These are phyloP conservation scores for Chaetoscypha palmicola DNA, from an alignment of 2,329 filamentous ascomycete genomes.

Conservation along the genomic window DNA sequence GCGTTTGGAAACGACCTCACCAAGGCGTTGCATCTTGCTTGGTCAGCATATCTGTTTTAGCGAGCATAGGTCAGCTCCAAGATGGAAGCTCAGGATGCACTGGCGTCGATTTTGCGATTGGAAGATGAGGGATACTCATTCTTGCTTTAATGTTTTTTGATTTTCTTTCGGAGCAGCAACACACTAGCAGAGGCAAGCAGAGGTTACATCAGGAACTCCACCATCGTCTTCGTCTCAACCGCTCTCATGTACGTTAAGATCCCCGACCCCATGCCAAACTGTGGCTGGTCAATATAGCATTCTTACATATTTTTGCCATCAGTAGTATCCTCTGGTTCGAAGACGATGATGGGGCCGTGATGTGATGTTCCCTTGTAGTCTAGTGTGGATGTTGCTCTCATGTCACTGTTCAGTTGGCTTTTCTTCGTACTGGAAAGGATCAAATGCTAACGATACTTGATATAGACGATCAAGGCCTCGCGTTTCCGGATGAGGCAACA, in stretches of 20 bases:
- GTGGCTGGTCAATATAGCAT: conserved; percentile 45
- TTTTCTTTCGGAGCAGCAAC: conserved; percentile 20
- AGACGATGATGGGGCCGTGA: conserved; percentile 58
- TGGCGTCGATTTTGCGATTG: conserved; percentile 28
- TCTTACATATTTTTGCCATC: conserved; percentile 35
- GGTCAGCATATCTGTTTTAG: conserved; percentile 37
- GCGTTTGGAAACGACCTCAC: conserved; percentile 26
- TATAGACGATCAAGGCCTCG: conserved; percentile 55
- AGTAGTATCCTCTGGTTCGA: conserved; percentile 36
- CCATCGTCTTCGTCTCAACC: conserved; percentile 60
- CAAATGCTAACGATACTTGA: conserved; percentile 19
- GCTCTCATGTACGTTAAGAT: conserved; percentile 59
- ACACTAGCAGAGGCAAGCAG: conserved; percentile 21
- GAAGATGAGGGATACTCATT: conserved; percentile 26
- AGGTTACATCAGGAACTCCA: conserved; percentile 51
- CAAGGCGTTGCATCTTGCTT: conserved; percentile 28
- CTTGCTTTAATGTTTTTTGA: conserved; percentile 22
- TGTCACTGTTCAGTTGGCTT: too few species aligned
- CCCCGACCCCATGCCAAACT: conserved; percentile 34
- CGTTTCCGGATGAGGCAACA: conserved; percentile 53
- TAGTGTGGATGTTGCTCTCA: conserved; percentile 17
- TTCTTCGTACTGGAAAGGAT: too few species aligned
- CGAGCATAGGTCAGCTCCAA: conserved; percentile 40
- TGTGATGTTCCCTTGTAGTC: conserved; percentile 34
- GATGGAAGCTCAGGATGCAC: conserved; percentile 31